Evolutionary conservation across 768 basidiomycete genomes (phyloP).

Genomic region (Neoboletus brunneissimus): DNA sequence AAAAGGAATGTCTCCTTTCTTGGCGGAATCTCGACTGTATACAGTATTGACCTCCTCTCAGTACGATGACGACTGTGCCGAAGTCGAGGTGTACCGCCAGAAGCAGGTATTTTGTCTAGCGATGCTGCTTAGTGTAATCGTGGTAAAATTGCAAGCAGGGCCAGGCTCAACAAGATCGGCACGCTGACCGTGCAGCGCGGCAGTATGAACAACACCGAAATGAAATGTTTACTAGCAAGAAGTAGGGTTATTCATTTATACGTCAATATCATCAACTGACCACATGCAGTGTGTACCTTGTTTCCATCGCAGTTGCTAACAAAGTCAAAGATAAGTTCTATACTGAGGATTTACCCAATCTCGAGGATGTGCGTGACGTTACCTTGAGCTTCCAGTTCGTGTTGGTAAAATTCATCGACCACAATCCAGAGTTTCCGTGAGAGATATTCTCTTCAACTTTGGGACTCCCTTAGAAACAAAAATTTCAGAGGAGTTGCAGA

Average conservation of each 20-base stretch:
- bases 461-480: not conserved
- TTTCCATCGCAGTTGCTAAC: constrained; percentile 70
- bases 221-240: constrained; percentile 81
- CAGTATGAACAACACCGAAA: constrained; percentile 73
- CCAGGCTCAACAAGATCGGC: constrained; percentile 68
- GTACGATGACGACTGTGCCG: constrained; percentile 79
- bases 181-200: constrained; percentile 68
- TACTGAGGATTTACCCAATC: constrained; percentile 57
- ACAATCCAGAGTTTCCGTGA: constrained; percentile 68
- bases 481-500: constrained; percentile 66
- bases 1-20: constrained; percentile 26
- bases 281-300: constrained; percentile 57
- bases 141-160: constrained; percentile 40
- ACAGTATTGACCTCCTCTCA: constrained; percentile 29
- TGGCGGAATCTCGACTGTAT: not conserved
- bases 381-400: constrained; percentile 9
- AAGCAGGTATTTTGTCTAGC: constrained; percentile 56
- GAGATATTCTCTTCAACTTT: constrained; percentile 1
- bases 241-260: constrained; percentile 42
- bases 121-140: not conserved
- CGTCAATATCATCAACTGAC: not conserved
- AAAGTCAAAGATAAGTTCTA: constrained; percentile 69
- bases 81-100: constrained; percentile 70
- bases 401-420: constrained; percentile 9
- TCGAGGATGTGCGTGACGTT: constrained; percentile 63